Percentiles rank a stretch among this genome's conserved stretches.
These are phyloP conservation scores for Sarocladiaceae sp. DNA, from an alignment of 2,329 filamentous ascomycete species.

Conservation along the genomic window DNA sequence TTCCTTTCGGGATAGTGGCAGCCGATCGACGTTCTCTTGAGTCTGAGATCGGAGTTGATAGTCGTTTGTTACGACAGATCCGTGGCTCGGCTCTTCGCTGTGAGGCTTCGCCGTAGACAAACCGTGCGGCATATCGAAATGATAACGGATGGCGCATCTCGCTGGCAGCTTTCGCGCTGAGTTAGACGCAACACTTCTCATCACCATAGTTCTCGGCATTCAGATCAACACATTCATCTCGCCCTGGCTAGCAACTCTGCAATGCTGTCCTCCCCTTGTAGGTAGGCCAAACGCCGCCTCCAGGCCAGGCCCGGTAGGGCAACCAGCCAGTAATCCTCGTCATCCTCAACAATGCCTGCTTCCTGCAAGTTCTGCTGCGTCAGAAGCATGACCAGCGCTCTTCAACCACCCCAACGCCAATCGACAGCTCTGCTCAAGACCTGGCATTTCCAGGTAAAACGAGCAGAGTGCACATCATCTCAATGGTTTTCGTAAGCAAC, in stretches of 20 bases:
- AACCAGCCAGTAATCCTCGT: not conserved
- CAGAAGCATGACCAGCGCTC: not conserved
- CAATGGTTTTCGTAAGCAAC: slow-evolving; percentile 9
- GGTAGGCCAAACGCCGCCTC: slow-evolving; percentile 15
- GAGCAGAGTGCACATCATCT: not conserved
- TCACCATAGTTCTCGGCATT: slow-evolving; percentile 19
- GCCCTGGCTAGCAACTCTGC: slow-evolving; percentile 30
- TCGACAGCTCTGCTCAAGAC: not conserved
- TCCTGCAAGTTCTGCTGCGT: not conserved
- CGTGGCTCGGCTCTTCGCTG: too few relatives aligned
- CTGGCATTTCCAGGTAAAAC: not conserved
- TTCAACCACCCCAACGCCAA: slow-evolving; percentile 2
- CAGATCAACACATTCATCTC: slow-evolving; percentile 31
- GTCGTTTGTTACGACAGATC: too few relatives aligned
- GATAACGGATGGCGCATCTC: too few relatives aligned
- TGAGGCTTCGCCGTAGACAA: too few relatives aligned
- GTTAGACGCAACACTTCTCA: slow-evolving; percentile 10
- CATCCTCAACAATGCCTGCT: not conserved
- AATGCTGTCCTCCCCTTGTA: slow-evolving; percentile 16
- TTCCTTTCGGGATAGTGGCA: too few relatives aligned
- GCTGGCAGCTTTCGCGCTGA: too few relatives aligned
- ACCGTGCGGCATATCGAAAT: too few relatives aligned
- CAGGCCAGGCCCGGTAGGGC: slow-evolving; percentile 12
- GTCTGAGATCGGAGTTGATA: too few relatives aligned
- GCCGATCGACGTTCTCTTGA: too few relatives aligned